These are phyloP conservation scores for Naganishia sp. DNA, from an alignment of 1,284 basidiomycete genomes.

Conservation along the genomic window DNA sequence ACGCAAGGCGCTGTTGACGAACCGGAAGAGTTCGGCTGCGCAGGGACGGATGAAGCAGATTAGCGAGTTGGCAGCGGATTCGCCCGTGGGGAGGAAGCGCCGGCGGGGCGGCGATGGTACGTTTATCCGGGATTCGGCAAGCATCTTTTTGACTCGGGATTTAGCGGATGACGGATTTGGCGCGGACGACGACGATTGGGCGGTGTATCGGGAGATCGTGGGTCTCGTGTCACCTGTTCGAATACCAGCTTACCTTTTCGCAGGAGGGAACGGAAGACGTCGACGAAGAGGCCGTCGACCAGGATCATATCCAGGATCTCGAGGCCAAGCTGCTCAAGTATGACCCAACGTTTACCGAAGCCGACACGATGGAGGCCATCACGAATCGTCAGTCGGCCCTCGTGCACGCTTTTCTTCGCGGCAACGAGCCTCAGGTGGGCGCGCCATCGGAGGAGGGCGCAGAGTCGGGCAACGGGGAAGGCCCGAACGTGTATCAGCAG, in stretches of 20 bases:
- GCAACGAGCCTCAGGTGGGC: constrained; percentile 42
- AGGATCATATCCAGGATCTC: constrained; percentile 68
- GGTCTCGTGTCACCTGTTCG: constrained; percentile 33
- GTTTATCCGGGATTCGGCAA: constrained; percentile 38
- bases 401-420: constrained; percentile 73
- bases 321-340: constrained; percentile 79
- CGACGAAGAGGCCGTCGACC: constrained; percentile 93
- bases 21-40: constrained; percentile 90
- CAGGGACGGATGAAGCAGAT: constrained; percentile 98
- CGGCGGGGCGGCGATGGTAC: constrained; percentile 73
- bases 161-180: constrained; percentile 87
- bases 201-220: constrained; percentile 95
- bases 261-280: constrained; percentile 82
- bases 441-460: not conserved
- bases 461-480: not conserved
- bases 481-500: constrained; percentile 39
- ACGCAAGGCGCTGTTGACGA: constrained; percentile 77
- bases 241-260: not conserved
- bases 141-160: constrained; percentile 12
- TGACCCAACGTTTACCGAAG: constrained; percentile 78
- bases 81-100: constrained; percentile 69
- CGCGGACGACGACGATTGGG: constrained; percentile 94
- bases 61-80: constrained; percentile 83
- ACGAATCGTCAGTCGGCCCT: constrained; percentile 76
- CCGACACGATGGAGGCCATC: constrained; percentile 79